These are phyloP conservation scores for Cercospora sp. DNA, from an alignment of 2,329 filamentous ascomycete species.

Conservation along the genomic window DNA sequence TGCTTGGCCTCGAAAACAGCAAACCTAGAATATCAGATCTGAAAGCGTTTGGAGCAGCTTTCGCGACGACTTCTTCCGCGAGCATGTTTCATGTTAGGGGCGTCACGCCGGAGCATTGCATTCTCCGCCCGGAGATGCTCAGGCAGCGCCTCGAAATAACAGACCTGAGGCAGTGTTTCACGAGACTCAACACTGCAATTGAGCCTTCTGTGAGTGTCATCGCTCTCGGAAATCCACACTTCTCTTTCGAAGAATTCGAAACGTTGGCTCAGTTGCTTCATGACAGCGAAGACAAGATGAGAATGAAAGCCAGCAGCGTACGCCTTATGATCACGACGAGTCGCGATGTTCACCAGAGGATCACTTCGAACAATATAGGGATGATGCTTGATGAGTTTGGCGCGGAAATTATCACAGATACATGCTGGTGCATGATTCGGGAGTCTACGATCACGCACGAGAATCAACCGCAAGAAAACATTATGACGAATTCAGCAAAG, in stretches of 20 bases:
- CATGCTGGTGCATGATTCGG: slow-evolving; percentile 51
- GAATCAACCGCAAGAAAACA: slow-evolving; percentile 24
- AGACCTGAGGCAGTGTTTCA: slow-evolving; percentile 4
- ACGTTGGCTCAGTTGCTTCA: slow-evolving; percentile 34
- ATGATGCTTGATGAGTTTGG: slow-evolving; percentile 42
- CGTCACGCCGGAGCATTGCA: slow-evolving; percentile 43
- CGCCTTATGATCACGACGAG: slow-evolving; percentile 18
- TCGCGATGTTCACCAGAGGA: not conserved
- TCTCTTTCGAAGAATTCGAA: slow-evolving; percentile 43
- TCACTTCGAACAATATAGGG: slow-evolving; percentile 35
- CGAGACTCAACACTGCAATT: slow-evolving; percentile 19
- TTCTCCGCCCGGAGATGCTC: not conserved
- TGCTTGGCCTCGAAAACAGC: slow-evolving; percentile 39
- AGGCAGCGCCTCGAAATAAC: slow-evolving; percentile 3
- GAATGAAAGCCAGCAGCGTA: not conserved
- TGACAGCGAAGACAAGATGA: not conserved
- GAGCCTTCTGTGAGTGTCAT: slow-evolving; percentile 39
- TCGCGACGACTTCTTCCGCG: slow-evolving; percentile 46
- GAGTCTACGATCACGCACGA: slow-evolving; percentile 42
- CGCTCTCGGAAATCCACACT: slow-evolving; percentile 51
- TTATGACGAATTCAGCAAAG: slow-evolving; percentile 52
- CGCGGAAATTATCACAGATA: slow-evolving; percentile 46
- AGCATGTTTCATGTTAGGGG: slow-evolving; percentile 50
- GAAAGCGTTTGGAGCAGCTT: slow-evolving; percentile 50
- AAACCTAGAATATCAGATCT: slow-evolving; percentile 37